Conservation (phyloP, 2,329 filamentous ascomycete species). For the Pyrenochaeta sp. region DNA sequence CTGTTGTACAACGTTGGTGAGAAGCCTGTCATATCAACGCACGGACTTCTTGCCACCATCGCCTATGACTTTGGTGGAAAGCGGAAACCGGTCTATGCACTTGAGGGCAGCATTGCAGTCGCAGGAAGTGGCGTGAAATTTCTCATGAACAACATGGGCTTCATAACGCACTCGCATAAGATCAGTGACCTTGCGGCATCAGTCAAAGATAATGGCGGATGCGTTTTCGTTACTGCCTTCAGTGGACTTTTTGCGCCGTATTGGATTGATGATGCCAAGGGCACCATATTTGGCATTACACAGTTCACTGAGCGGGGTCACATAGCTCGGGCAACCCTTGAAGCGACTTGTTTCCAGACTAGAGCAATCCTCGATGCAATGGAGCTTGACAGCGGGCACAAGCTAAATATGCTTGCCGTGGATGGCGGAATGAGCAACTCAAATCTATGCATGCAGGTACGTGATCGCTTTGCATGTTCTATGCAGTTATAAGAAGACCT, state of each 20-base stretch:
- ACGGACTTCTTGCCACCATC: conserved; percentile 85
- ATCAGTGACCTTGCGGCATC: conserved; percentile 71
- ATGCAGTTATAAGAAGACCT: conserved; percentile 1
- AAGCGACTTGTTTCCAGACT: conserved; percentile 92
- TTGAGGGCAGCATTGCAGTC: conserved; percentile 85
- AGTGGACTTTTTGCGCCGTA: conserved; percentile 91
- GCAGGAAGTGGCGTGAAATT: conserved; percentile 80
- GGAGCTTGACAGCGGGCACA: conserved; percentile 83
- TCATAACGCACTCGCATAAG: conserved; percentile 68
- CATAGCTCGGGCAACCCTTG: conserved; percentile 86
- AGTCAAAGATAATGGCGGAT: conserved; percentile 80
- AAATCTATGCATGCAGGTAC: conserved; percentile 81
- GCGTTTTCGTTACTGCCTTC: conserved; percentile 88
- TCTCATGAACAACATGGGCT: conserved; percentile 70
- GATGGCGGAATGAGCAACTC: conserved; percentile 92
- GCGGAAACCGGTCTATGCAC: conserved; percentile 76
- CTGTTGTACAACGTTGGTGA: conserved; percentile 87
- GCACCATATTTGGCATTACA: conserved; percentile 83
- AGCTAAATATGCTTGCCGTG: conserved; percentile 77
- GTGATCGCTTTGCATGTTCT: conserved; percentile 15
- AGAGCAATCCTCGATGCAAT: conserved; percentile 92
- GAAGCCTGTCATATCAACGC: conserved; percentile 83
- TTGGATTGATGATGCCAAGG: conserved; percentile 93
- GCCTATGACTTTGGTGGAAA: conserved; percentile 81
- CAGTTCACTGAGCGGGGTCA: conserved; percentile 86